A percentile compares a stretch with the other conserved stretches of the same genome.
phyloP scores from a whole-genome alignment of 2,329 filamentous ascomycete genomes.

The Sarocladium strictum region DNA sequence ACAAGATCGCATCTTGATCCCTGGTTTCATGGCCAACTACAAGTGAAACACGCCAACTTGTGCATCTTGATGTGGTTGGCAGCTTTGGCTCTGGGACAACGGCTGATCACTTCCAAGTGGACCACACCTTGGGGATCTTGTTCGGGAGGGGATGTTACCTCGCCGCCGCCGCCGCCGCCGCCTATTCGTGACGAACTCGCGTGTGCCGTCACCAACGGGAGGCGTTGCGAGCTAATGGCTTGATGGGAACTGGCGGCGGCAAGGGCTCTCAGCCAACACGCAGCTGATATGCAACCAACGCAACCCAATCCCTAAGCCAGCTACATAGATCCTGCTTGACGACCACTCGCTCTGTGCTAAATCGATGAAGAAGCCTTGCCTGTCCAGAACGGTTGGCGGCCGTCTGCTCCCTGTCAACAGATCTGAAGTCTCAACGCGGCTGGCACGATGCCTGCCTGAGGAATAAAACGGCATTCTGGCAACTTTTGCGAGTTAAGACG shows the following conservation, averaged over 20 bases:
- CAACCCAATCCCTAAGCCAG: no score
- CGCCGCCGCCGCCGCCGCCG: background rate
- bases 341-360: no score
- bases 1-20: background rate
- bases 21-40: background rate
- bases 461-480: no score
- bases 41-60: slow-evolving; percentile 7
- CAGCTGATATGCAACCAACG: no score
- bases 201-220: slow-evolving; percentile 3
- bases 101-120: slow-evolving; percentile 2
- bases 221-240: background rate
- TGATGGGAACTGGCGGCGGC: background rate
- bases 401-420: no score
- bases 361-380: no score
- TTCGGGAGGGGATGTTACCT: slow-evolving; percentile 6
- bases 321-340: no score
- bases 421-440: no score
- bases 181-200: slow-evolving; percentile 1
- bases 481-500: no score
- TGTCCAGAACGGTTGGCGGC: no score
- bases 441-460: no score
- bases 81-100: slow-evolving; percentile 1
- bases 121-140: slow-evolving; percentile 1
- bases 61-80: background rate
- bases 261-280: background rate